Conservation (phyloP, 179 eudicot genomes). For the Corrigiola litoralis region DNA sequence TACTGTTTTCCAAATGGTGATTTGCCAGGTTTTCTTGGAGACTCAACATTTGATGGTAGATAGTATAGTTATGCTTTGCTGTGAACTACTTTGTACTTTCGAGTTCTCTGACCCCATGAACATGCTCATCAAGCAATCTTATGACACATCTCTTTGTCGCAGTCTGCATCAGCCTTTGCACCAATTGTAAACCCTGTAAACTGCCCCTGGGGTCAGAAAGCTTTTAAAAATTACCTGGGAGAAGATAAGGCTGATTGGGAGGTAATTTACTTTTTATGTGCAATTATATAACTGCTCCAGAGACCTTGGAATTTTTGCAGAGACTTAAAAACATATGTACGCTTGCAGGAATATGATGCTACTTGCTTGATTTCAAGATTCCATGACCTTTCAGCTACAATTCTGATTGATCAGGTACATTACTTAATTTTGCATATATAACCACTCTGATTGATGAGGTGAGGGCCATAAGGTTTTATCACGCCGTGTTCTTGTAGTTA, state of each 20-base stretch:
- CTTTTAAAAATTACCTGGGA: conserved; percentile 89
- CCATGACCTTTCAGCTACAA: conserved; percentile 61
- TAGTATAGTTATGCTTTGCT: not conserved
- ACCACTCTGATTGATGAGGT: no score
- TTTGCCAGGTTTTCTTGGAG: not conserved
- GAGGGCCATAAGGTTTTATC: no score
- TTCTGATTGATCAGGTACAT: conserved; percentile 92
- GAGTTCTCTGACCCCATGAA: not conserved
- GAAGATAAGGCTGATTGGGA: conserved; percentile 84
- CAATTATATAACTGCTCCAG: no score
- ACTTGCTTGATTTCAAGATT: conserved; percentile 67
- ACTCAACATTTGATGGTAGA: not conserved
- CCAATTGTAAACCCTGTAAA: conserved; percentile 78
- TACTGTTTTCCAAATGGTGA: not conserved
- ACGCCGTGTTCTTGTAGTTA: no score
- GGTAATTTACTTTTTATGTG: conserved; percentile 43
- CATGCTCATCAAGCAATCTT: not conserved
- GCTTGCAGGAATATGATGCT: conserved; percentile 92
- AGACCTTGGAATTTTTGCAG: not conserved
- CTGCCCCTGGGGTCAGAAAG: conserved; percentile 99
- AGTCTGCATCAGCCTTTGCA: conserved; percentile 97
- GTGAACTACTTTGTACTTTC: not conserved
- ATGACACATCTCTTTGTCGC: conserved; percentile 12
- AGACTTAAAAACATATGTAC: not conserved
- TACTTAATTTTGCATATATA: no score